Percentiles rank a stretch among this genome's conserved stretches.
Conservation (phyloP, 2,329 filamentous ascomycete species). For the Verticillium longisporum region DNA sequence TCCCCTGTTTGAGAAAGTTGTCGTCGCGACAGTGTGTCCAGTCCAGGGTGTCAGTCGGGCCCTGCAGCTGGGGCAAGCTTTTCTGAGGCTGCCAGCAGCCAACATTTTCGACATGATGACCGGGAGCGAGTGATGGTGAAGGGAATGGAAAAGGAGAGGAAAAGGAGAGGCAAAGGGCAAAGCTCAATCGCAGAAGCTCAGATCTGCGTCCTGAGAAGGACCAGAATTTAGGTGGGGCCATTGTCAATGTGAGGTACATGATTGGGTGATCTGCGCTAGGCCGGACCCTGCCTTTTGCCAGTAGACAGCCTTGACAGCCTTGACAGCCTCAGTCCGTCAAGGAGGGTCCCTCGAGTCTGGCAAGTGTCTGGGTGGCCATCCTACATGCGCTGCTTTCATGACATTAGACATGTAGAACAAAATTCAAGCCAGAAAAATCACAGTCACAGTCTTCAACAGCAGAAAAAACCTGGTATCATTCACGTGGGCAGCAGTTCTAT, state of each 20-base stretch:
- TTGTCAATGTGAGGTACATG: background rate
- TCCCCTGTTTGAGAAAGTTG: background rate
- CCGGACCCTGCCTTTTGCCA: too few relatives aligned
- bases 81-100: conserved; percentile 7
- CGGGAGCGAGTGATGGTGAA: background rate
- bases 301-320: too few relatives aligned
- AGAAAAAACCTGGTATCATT: background rate
- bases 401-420: too few relatives aligned
- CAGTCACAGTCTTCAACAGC: too few relatives aligned
- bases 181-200: background rate
- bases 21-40: background rate
- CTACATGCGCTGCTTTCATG: too few relatives aligned
- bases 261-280: background rate
- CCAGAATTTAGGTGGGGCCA: background rate
- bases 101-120: background rate
- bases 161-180: background rate
- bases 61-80: conserved; percentile 8
- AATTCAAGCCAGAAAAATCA: too few relatives aligned
- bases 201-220: background rate
- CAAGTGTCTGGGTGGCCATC: too few relatives aligned
- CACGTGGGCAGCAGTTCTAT: background rate
- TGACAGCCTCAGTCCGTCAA: too few relatives aligned
- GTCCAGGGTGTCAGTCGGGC: conserved; percentile 2
- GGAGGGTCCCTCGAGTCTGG: too few relatives aligned
- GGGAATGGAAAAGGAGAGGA: background rate